phyloP scores from a whole-genome alignment of 1,284 basidiomycete genomes.

The Coniferiporia sulphurascens region DNA sequence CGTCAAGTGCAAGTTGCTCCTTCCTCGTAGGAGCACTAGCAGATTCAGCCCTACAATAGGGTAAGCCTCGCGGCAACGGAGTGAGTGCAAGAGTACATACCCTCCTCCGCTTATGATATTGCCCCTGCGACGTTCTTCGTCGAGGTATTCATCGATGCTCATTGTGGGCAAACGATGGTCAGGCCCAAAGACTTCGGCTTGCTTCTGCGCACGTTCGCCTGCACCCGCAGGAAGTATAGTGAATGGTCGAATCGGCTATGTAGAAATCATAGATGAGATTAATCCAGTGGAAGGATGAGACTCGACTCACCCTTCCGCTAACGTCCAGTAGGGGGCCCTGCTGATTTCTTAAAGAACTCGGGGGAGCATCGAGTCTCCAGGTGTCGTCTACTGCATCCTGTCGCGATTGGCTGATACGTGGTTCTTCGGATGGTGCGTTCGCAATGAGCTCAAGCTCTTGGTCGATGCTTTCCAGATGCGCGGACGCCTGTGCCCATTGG shows the following conservation, averaged over 20 bases:
- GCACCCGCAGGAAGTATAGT: constrained; percentile 79
- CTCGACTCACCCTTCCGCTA: constrained; percentile 59
- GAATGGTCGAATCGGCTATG: constrained; percentile 79
- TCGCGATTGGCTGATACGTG: constrained; percentile 31
- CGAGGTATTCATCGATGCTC: constrained; percentile 94
- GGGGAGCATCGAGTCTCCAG: constrained; percentile 74
- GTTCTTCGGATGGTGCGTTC: constrained; percentile 45
- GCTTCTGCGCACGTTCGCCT: constrained; percentile 64
- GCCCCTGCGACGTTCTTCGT: constrained; percentile 78
- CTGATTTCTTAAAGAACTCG: constrained; percentile 34
- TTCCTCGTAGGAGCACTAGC: constrained; percentile 65
- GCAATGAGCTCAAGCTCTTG: constrained; percentile 74
- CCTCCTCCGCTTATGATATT: constrained; percentile 87
- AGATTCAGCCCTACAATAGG: constrained; percentile 56
- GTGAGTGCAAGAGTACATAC: constrained; percentile 39
- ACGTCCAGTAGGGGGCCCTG: constrained; percentile 69
- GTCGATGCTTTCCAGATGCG: constrained; percentile 62
- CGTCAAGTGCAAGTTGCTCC: constrained; percentile 71
- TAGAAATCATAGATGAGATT: neutral
- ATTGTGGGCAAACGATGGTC: constrained; percentile 91
- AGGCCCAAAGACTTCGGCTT: constrained; percentile 80
- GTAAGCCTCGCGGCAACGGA: constrained; percentile 8
- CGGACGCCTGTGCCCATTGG: constrained; percentile 64
- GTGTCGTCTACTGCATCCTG: constrained; percentile 38
- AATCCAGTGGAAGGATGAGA: neutral